These are phyloP conservation scores for Chloris gayana DNA, from an alignment of 176 grass and related monocot genomes.

Conservation along the genomic window DNA sequence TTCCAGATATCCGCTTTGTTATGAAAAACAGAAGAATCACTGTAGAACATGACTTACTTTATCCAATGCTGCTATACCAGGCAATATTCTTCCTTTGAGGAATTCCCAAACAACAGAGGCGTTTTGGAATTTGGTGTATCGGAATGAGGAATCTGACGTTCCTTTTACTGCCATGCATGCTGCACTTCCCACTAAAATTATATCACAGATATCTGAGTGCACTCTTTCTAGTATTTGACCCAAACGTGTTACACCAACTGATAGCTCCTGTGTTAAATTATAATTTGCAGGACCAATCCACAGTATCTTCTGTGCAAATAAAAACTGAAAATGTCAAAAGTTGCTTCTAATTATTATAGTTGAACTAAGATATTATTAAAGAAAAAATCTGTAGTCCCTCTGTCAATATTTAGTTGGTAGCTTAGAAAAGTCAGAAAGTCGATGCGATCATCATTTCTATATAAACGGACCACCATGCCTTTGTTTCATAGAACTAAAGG, in stretches of 20 bases:
- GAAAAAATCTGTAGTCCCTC: not conserved
- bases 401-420: not conserved
- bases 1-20: not conserved
- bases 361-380: not conserved
- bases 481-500: not conserved
- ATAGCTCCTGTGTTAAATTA: constrained; percentile 43
- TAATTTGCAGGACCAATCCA: constrained; percentile 72
- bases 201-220: constrained; percentile 53
- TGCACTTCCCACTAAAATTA: constrained; percentile 69
- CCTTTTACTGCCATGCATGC: constrained; percentile 63
- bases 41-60: constrained; percentile 63
- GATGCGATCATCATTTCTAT: not conserved
- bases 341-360: constrained; percentile 16
- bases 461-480: not conserved
- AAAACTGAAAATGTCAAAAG: constrained; percentile 35
- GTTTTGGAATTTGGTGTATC: constrained; percentile 59
- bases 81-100: constrained; percentile 82
- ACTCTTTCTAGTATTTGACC: constrained; percentile 61
- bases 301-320: constrained; percentile 72
- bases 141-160: constrained; percentile 39
- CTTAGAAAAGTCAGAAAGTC: not conserved
- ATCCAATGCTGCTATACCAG: constrained; percentile 88
- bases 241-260: constrained; percentile 51
- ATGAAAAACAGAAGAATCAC: constrained; percentile 15
- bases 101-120: constrained; percentile 84